Conservation (phyloP, 2,329 filamentous ascomycete species). For the Acrocalymma vagum region DNA sequence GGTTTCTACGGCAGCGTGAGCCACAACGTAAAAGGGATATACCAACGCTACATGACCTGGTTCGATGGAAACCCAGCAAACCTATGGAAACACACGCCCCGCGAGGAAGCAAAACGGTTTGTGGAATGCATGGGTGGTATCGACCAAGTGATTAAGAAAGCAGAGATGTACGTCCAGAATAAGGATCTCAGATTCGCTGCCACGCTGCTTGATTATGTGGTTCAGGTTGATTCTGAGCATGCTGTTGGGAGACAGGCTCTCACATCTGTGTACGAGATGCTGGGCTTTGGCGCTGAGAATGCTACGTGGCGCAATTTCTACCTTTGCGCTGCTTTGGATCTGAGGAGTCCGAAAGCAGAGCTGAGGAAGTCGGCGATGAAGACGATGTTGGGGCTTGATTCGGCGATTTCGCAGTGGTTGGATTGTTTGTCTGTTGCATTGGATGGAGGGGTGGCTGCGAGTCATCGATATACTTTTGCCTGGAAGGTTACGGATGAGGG, state of each 20-base stretch:
- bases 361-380: too few relatives aligned
- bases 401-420: too few relatives aligned
- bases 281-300: conserved; percentile 51
- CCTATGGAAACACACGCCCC: conserved; percentile 48
- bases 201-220: conserved; percentile 47
- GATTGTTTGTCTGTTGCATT: too few relatives aligned
- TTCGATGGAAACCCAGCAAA: conserved; percentile 45
- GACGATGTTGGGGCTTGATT: too few relatives aligned
- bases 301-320: conserved; percentile 54
- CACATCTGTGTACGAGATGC: conserved; percentile 22
- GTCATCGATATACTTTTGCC: too few relatives aligned
- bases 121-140: conserved; percentile 49
- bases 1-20: conserved; percentile 5
- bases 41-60: conserved; percentile 38
- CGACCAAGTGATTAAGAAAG: conserved; percentile 39
- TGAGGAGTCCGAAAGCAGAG: too few relatives aligned
- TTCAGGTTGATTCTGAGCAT: conserved; percentile 36
- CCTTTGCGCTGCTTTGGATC: conserved; percentile 39
- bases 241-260: conserved; percentile 28
- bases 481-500: too few relatives aligned
- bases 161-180: conserved; percentile 31
- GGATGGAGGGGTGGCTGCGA: too few relatives aligned
- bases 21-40: conserved; percentile 21
- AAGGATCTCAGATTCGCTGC: conserved; percentile 52
- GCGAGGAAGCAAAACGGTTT: conserved; percentile 44